phyloP scores from a whole-genome alignment of 768 basidiomycete species.

The Trichaptum fuscoviolaceum region DNA sequence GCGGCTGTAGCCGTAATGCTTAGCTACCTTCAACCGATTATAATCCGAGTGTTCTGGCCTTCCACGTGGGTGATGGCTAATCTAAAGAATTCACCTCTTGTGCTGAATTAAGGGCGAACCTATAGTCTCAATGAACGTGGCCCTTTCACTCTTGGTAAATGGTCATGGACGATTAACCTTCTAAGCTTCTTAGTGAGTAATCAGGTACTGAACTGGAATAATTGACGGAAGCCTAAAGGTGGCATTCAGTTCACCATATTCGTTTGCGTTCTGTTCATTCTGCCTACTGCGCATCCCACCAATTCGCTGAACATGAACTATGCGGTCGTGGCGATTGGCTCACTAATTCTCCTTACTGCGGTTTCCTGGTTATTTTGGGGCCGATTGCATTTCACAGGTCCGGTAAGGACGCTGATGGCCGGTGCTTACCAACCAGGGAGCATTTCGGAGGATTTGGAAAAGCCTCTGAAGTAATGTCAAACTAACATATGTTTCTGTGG shows the following conservation, averaged over 20 bases:
- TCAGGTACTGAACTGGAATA: slow-evolving; percentile 1
- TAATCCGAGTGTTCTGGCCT: slow-evolving; percentile 56
- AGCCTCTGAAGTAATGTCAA: background rate
- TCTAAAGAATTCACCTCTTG: slow-evolving; percentile 5
- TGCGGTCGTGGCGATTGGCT: slow-evolving; percentile 47
- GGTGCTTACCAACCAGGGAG: background rate
- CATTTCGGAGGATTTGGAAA: background rate
- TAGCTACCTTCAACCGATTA: slow-evolving; percentile 51
- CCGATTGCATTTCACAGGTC: slow-evolving; percentile 36
- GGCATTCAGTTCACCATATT: slow-evolving; percentile 41
- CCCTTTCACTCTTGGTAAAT: slow-evolving; percentile 47
- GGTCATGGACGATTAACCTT: slow-evolving; percentile 48
- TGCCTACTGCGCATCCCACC: slow-evolving; percentile 51
- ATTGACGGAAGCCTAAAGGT: background rate
- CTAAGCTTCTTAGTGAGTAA: slow-evolving; percentile 38
- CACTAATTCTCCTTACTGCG: slow-evolving; percentile 38
- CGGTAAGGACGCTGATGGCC: slow-evolving; percentile 32
- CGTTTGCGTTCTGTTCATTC: slow-evolving; percentile 49
- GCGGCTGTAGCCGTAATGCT: slow-evolving; percentile 56
- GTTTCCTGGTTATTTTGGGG: slow-evolving; percentile 47
- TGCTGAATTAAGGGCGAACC: slow-evolving; percentile 6
- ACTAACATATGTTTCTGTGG: background rate
- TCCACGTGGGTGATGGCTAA: slow-evolving; percentile 31
- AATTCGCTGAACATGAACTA: slow-evolving; percentile 52
- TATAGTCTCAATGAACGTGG: slow-evolving; percentile 40